Percentiles rank a stretch among this genome's conserved stretches.
Evolutionary conservation across 1,284 basidiomycete species (phyloP).

Genomic region (Sanghuangporus weigelae): DNA sequence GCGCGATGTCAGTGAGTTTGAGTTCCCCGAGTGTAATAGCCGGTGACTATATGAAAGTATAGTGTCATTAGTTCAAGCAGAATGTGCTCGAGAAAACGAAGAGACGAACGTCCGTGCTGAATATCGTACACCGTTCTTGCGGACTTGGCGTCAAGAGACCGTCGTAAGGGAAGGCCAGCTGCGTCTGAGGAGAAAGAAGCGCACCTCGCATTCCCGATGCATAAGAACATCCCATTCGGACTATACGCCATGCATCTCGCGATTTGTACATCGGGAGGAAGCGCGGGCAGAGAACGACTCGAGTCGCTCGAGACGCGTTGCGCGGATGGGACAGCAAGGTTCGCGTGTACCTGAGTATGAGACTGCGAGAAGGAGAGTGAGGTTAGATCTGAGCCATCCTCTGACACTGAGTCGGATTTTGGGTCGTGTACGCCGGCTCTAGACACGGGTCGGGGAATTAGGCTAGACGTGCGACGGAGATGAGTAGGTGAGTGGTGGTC

Average conservation of each 20-base stretch:
- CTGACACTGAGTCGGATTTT: neutral
- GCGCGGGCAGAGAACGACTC: slow-evolving; percentile 9
- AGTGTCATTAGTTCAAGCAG: neutral
- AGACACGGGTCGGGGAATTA: neutral
- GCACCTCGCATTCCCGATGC: slow-evolving; percentile 14
- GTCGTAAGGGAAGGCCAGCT: neutral
- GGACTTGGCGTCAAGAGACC: neutral
- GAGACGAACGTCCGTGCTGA: slow-evolving; percentile 12
- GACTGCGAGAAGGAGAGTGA: neutral
- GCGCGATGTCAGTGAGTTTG: slow-evolving; percentile 1
- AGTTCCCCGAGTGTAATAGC: slow-evolving; percentile 8
- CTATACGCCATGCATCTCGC: slow-evolving; percentile 12
- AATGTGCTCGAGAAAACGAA: neutral
- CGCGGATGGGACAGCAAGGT: slow-evolving; percentile 3
- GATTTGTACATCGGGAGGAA: slow-evolving; percentile 10
- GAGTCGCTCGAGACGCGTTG: slow-evolving; percentile 11
- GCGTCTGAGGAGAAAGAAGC: neutral
- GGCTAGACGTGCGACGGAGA: neutral
- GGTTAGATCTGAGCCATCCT: neutral
- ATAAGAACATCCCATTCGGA: slow-evolving; percentile 15
- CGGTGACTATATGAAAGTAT: slow-evolving; percentile 1
- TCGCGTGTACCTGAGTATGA: neutral
- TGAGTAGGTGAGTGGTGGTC: neutral
- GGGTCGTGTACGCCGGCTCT: neutral
- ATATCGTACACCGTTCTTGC: slow-evolving; percentile 11